phyloP scores from a whole-genome alignment of 257 asterid species.

The Apocynum venetum region DNA sequence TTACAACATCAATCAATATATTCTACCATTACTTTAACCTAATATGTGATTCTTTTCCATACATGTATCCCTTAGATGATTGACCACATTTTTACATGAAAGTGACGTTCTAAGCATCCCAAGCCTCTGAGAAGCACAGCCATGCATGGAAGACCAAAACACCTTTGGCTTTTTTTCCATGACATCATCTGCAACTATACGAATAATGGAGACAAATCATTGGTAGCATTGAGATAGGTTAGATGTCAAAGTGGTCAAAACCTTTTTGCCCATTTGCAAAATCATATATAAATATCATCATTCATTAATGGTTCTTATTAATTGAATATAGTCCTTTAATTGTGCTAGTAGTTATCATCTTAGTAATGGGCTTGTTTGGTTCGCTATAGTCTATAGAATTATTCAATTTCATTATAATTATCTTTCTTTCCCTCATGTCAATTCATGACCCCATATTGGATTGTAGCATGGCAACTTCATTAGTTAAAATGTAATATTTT shows the following conservation, averaged over 20 bases:
- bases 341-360: neutral
- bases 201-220: neutral
- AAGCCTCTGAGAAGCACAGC: too few relatives aligned
- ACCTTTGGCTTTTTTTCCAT: conserved; percentile 3
- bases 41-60: neutral
- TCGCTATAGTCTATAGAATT: neutral
- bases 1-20: too few relatives aligned
- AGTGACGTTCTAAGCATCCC: neutral
- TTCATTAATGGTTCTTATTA: neutral
- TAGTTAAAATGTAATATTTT: too few relatives aligned
- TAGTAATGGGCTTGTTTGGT: neutral
- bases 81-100: neutral
- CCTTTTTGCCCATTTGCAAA: neutral
- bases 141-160: neutral
- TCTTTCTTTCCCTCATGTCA: neutral
- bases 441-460: neutral
- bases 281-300: neutral
- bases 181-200: conserved; percentile 3
- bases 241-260: neutral
- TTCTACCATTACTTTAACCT: neutral
- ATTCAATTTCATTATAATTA: neutral
- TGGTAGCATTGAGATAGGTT: neutral
- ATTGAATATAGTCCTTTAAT: neutral
- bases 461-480: neutral
- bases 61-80: neutral